phyloP scores from a whole-genome alignment of 371 early-diverging fungal genomes.

The Dichotomocladium elegans region DNA sequence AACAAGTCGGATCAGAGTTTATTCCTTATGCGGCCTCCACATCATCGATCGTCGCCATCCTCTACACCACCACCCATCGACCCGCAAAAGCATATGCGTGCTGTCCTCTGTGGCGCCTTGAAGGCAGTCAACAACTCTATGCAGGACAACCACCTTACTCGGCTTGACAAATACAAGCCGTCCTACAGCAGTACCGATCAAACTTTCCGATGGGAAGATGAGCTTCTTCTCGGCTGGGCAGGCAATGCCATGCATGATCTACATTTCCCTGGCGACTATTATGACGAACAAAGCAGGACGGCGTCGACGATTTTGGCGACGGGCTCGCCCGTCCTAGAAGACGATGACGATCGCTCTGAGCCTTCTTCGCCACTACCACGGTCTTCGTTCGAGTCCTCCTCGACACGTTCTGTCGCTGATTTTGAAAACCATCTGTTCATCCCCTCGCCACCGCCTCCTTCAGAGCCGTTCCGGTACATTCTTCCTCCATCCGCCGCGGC shows the following conservation, averaged over 20 bases:
- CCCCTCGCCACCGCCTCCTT: not conserved
- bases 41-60: not conserved
- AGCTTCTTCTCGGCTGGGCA: not conserved
- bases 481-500: not conserved
- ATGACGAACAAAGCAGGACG: not conserved
- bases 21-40: conserved; percentile 5
- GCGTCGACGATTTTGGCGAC: not conserved
- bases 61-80: not conserved
- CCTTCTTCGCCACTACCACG: too few species aligned
- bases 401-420: conserved; percentile 1
- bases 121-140: conserved; percentile 20
- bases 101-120: conserved; percentile 23
- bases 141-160: conserved; percentile 14
- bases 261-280: not conserved
- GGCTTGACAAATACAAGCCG: conserved; percentile 6
- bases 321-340: not conserved
- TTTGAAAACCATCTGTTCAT: too few species aligned
- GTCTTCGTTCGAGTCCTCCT: conserved; percentile 1
- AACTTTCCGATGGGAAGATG: not conserved
- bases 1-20: conserved; percentile 8
- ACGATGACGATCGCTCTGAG: not conserved
- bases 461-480: too few species aligned
- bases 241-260: not conserved
- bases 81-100: conserved; percentile 15
- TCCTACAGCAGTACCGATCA: not conserved